Evolutionary conservation across 345 rosid species (phyloP), one percentile per base, ranked within the genome.

Genomic region (Balakata baccata): DNA sequence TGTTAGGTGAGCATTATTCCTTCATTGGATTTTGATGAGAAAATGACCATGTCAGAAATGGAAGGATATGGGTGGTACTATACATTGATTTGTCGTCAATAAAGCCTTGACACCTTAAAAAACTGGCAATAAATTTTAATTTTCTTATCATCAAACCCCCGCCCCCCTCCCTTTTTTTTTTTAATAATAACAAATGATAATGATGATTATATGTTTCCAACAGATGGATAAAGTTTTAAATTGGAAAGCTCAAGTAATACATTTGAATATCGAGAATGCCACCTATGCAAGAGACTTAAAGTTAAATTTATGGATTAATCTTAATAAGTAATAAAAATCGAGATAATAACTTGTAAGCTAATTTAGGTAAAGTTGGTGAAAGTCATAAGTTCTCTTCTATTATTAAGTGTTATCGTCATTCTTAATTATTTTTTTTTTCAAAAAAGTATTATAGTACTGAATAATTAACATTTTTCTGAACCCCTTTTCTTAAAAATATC

Each of bases 301-400:
- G 47, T 6, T 6, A 43, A 5, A 52, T 52, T 17, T 59, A 10
- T 60, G 43, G 64, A 29, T 25, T 10, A 12, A 60, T 60, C 38
- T 6, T 25, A 60, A 38, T 9, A 9, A 63, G 34, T 29, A 29
- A 29, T 29, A 29, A 29, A 9, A 18, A 5, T 18, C 14, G 20
- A 45, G 69, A 43, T 22, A 66, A 25, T 22, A 11, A 45, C 53
- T 66, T 46, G 29, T 66, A 46, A 66, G 14, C 69, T 66, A 41
- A 22, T 20, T 45, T 45, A n/a, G 69, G 69, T 66, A 17, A 18
- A 38, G 18, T 13, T 38, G 39, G 25, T 7, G 1, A 3, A 41
- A n/a, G 14, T 1, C 4, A 45, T 7, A 6, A 38, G 2, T 43
- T 1, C 1, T 43, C 29, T 64, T 64, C 0, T 58, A 22, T 58